Percentiles rank a stretch among this genome's conserved stretches.
phyloP scores from a whole-genome alignment of 768 basidiomycete species.

The Pleurotus eryngii region DNA sequence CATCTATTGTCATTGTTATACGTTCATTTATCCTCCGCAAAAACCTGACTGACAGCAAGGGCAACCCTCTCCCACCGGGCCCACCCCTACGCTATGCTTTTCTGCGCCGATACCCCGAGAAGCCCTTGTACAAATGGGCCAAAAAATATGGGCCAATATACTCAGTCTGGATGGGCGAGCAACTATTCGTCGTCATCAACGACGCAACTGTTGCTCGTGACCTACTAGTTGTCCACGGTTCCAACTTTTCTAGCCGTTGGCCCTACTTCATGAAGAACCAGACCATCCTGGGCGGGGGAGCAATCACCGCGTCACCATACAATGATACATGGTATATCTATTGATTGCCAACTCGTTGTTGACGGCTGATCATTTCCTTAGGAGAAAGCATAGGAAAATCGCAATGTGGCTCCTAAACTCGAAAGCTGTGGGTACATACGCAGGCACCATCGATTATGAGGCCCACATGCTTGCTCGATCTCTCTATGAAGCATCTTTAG shows the following conservation, averaged over 20 bases:
- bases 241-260: slow-evolving; percentile 31
- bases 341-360: not conserved
- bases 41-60: slow-evolving; percentile 13
- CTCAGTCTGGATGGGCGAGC: slow-evolving; percentile 35
- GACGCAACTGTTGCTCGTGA: slow-evolving; percentile 32
- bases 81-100: slow-evolving; percentile 26
- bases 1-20: too few species aligned
- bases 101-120: slow-evolving; percentile 32
- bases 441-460: slow-evolving; percentile 17
- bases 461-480: slow-evolving; percentile 14
- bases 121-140: slow-evolving; percentile 28
- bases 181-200: slow-evolving; percentile 33
- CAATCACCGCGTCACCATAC: slow-evolving; percentile 30
- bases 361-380: not conserved
- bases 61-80: slow-evolving; percentile 23
- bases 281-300: slow-evolving; percentile 28
- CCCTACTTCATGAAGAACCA: slow-evolving; percentile 34
- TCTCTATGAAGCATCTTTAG: slow-evolving; percentile 10
- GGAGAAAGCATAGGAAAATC: slow-evolving; percentile 19
- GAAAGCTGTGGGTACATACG: slow-evolving; percentile 13
- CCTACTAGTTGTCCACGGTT: slow-evolving; percentile 32
- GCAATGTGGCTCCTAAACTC: slow-evolving; percentile 13
- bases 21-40: slow-evolving; percentile 13
- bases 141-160: slow-evolving; percentile 29
- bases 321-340: slow-evolving; percentile 24